Evolutionary conservation across 208 protist genomes (phyloP), one percentile per base, ranked within the genome.

Genomic region (Acanthamoeba castellanii): DNA sequence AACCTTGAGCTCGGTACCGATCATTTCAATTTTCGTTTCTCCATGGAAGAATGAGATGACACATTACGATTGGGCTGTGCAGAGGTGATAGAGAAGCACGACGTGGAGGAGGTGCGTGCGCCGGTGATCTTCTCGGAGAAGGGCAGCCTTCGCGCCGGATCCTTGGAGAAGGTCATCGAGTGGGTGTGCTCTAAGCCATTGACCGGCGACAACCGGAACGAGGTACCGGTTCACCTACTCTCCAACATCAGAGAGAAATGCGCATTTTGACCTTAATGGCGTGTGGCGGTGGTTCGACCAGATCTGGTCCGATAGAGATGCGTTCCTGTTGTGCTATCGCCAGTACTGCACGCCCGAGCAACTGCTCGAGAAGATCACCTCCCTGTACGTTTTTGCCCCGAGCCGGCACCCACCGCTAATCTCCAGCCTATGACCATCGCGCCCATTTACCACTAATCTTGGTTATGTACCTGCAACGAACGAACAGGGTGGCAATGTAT

Each of bases 21-120:
- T 82, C 34, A 27, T 13, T 8, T 52, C 37, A 84, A 27, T 8
- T 52, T 5, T 42, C 5, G 9, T 70, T 76, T 76, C 6, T 85
- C 47, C 34, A 45, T 85, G 76, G 11, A 8, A 11, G n/a, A 4
- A 27, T 57, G 34, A 7, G n/a, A n/a, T n/a, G n/a, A n/a, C n/a
- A n/a, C n/a, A n/a, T n/a, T n/a, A n/a, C n/a, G n/a, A n/a, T n/a
- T n/a, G n/a, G n/a, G 50, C 50, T 9, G 50, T 55, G 50, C 82
- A 91, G 87, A 92, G 87, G 66, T 92, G 13, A 55, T 92, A 37
- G 87, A 92, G 61, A 76, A 78, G 66, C 61, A 70, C 66, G 87
- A 92, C n/a, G 87, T 70, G n/a, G 87, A 76, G 45, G 87, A 92
- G 27, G 87, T 92, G 47, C 57, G 61, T 22, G 87, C 87, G 87